Percentiles rank a stretch among this genome's conserved stretches.
Evolutionary conservation across 106 monocot genomes (phyloP).

Genomic region (Iris macrosiphon): DNA sequence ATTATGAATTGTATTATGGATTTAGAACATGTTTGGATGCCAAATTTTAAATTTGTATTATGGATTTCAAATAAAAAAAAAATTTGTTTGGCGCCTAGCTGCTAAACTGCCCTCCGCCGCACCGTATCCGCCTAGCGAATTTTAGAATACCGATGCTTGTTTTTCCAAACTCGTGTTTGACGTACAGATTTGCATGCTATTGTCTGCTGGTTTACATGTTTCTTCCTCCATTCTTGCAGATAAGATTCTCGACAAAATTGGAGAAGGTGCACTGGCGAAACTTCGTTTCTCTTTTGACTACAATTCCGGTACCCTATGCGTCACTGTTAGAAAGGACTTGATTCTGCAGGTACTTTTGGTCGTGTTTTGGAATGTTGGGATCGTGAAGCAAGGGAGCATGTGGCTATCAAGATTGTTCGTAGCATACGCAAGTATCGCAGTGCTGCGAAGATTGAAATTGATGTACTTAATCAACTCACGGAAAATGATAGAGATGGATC

Average conservation of each 20-base stretch:
- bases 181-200: too few species aligned
- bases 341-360: constrained; percentile 87
- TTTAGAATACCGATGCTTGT: too few species aligned
- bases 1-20: too few species aligned
- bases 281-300: neutral
- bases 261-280: constrained; percentile 63
- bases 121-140: too few species aligned
- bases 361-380: constrained; percentile 99
- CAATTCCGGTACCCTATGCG: constrained; percentile 3
- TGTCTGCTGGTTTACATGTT: neutral
- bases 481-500: constrained; percentile 58
- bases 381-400: constrained; percentile 73
- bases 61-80: too few species aligned
- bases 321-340: constrained; percentile 9
- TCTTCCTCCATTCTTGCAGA: constrained; percentile 44
- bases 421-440: constrained; percentile 82
- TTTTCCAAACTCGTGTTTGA: too few species aligned
- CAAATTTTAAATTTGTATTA: too few species aligned
- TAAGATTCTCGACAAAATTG: constrained; percentile 93
- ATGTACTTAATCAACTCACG: constrained; percentile 75
- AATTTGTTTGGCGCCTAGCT: too few species aligned
- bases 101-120: too few species aligned
- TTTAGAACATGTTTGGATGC: too few species aligned
- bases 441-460: constrained; percentile 97
- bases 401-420: constrained; percentile 83